These are phyloP conservation scores for Tetrastigma voinierianum DNA, from an alignment of 164 flowering plant genomes.

Conservation along the genomic window DNA sequence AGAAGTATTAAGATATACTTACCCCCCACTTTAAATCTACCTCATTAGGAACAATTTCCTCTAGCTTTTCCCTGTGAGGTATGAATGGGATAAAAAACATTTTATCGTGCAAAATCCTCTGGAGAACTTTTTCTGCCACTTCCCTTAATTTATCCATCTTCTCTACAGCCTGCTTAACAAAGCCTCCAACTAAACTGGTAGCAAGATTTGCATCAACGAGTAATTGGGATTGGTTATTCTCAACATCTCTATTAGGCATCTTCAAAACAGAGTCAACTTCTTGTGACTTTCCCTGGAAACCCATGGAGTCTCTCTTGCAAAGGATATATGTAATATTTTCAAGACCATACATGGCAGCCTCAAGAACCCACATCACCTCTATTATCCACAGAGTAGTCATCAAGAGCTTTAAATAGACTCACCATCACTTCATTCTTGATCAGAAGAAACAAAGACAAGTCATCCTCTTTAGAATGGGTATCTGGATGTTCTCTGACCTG, in stretches of 20 bases:
- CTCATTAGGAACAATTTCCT: slow-evolving; percentile 55
- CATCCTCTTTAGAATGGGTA: slow-evolving; percentile 36
- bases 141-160: slow-evolving; percentile 93
- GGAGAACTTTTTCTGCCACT: slow-evolving; percentile 72
- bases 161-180: slow-evolving; percentile 91
- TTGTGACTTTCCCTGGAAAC: slow-evolving; percentile 7
- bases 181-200: slow-evolving; percentile 56
- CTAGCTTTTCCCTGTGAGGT: slow-evolving; percentile 64
- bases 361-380: slow-evolving; percentile 99
- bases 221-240: slow-evolving; percentile 13
- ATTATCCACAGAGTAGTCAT: slow-evolving; percentile 93
- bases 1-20: slow-evolving; percentile 24
- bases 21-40: slow-evolving; percentile 72
- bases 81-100: slow-evolving; percentile 53
- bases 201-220: slow-evolving; percentile 70
- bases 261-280: slow-evolving; percentile 15
- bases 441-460: slow-evolving; percentile 38
- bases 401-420: slow-evolving; percentile 77
- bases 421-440: slow-evolving; percentile 75
- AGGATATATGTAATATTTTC: slow-evolving; percentile 85
- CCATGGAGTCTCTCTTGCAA: slow-evolving; percentile 43
- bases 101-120: slow-evolving; percentile 63
- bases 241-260: slow-evolving; percentile 11
- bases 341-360: slow-evolving; percentile 90
- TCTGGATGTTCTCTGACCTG: slow-evolving; percentile 23